phyloP scores from a whole-genome alignment of 2,329 filamentous ascomycete genomes.

The Sporothrix pseudoabietina region DNA sequence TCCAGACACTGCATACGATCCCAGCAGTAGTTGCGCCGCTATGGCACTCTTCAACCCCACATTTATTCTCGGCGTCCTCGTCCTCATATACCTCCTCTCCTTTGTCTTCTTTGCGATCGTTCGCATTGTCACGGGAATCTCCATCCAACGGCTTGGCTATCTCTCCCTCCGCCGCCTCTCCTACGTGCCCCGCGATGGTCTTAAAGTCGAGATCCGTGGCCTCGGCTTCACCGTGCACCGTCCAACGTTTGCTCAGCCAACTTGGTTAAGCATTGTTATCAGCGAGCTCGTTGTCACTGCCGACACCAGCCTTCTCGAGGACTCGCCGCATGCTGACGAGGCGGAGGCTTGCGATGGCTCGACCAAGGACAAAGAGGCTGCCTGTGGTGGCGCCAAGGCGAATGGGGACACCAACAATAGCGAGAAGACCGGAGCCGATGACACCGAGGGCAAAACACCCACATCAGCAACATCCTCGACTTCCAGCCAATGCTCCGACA shows the following conservation, averaged over 20 bases:
- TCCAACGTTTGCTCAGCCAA: conserved; percentile 94
- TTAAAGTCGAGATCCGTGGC: conserved; percentile 86
- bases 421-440: conserved; percentile 2
- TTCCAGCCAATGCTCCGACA: background rate
- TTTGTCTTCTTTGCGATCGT: conserved; percentile 93
- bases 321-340: conserved; percentile 46
- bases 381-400: too few relatives aligned
- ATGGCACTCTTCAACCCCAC: conserved; percentile 73
- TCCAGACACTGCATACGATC: background rate
- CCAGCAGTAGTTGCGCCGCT: conserved; percentile 33
- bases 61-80: conserved; percentile 81
- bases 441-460: background rate
- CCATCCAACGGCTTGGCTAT: conserved; percentile 93
- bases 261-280: conserved; percentile 89
- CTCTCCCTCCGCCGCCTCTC: conserved; percentile 87
- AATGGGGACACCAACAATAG: background rate
- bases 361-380: conserved; percentile 3
- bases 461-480: background rate
- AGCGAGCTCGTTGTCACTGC: conserved; percentile 83
- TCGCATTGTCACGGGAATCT: conserved; percentile 89
- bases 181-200: conserved; percentile 84
- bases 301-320: conserved; percentile 69
- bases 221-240: conserved; percentile 86
- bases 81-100: conserved; percentile 85
- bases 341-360: conserved; percentile 37